These are phyloP conservation scores for Graphium sp. DNA, from an alignment of 2,329 filamentous ascomycete genomes.

Conservation along the genomic window DNA sequence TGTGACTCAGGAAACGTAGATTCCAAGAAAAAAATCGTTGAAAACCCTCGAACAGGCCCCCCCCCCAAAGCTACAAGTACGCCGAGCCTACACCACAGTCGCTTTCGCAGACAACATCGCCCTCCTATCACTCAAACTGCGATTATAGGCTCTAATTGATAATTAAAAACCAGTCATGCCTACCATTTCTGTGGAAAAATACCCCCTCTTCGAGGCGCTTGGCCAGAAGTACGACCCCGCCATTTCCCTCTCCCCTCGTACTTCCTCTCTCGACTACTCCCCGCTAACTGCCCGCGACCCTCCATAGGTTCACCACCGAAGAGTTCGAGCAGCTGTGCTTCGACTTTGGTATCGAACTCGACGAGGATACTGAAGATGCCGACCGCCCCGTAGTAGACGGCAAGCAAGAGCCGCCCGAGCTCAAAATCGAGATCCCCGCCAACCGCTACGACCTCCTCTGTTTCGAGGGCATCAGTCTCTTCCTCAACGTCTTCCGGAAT, in stretches of 20 bases:
- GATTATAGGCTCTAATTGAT: too few relatives aligned
- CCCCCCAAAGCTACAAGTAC: too few relatives aligned
- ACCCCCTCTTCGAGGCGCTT: conserved; percentile 82
- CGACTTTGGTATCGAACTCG: conserved; percentile 94
- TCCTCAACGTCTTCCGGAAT: conserved; percentile 87
- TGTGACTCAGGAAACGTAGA: too few relatives aligned
- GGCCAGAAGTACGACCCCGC: conserved; percentile 52
- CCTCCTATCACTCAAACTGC: too few relatives aligned
- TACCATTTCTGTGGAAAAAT: conserved; percentile 94
- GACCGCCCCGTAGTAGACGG: conserved; percentile 60
- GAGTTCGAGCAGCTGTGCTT: conserved; percentile 97
- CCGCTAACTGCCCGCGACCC: conserved; percentile 2
- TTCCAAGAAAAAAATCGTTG: too few relatives aligned
- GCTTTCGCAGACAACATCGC: too few relatives aligned
- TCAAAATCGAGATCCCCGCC: conserved; percentile 96
- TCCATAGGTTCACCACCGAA: conserved; percentile 62
- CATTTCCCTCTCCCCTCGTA: conserved; percentile 4
- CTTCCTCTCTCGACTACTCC: conserved; percentile 7
- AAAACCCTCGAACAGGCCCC: too few relatives aligned
- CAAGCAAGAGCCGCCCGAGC: conserved; percentile 72
- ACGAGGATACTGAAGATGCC: conserved; percentile 70
- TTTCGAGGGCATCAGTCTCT: conserved; percentile 90
- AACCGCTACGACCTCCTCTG: conserved; percentile 93
- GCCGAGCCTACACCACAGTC: too few relatives aligned
- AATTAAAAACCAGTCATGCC: too few relatives aligned